Base-by-base conservation (phyloP, 768 basidiomycete species). In the Gautieria morchelliformis region DNA sequence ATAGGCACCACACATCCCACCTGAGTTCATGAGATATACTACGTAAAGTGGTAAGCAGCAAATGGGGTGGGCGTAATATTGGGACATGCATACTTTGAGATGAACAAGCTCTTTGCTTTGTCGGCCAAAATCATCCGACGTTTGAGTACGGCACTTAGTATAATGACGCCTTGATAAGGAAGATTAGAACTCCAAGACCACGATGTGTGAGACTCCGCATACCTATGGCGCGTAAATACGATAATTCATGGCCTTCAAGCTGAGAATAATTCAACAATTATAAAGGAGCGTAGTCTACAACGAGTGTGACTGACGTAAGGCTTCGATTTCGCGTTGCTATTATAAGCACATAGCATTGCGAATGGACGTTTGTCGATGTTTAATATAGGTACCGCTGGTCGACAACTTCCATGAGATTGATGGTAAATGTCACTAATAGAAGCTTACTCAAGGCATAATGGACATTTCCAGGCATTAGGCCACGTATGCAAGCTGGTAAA, bases 291-390 rank as follows among this genome's bases (percentile, higher is more conserved):
- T 24, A 46, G 5, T 30, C 42, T 17, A 55, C 48, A 49, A 24
- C n/a, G n/a, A n/a, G n/a, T n/a, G 48, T 15, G 48, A 67, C 82
- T 69, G 66, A 90, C 89, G 69, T 87, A 93, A 63, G 89, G 87
- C 65, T 85, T 87, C 1, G 81, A 78, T 58, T 89, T 82, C 55
- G 88, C 83, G 12, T 83, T 83, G 0, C 85, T 85, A 69, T 93
- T 96, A 70, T 93, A 95, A 5, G 91, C 92, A 62, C 90, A 93
- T 19, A 97, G 75, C 64, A 96, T 68, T 7, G 91, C 91, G 63
- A 96, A 95, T 11, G 93, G 91, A 52, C 87, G 81, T 71, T 92
- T 89, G 71, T 95, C 91, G 53, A 95, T 83, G 63, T 94, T 93
- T 69, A 89, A 94, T 51, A 95, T 87, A 6, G 93, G 93, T 6